Evolutionary conservation across 164 flowering plant species (phyloP), one percentile per base, ranked within the genome.

Genomic region (Brasenia schreberi): DNA sequence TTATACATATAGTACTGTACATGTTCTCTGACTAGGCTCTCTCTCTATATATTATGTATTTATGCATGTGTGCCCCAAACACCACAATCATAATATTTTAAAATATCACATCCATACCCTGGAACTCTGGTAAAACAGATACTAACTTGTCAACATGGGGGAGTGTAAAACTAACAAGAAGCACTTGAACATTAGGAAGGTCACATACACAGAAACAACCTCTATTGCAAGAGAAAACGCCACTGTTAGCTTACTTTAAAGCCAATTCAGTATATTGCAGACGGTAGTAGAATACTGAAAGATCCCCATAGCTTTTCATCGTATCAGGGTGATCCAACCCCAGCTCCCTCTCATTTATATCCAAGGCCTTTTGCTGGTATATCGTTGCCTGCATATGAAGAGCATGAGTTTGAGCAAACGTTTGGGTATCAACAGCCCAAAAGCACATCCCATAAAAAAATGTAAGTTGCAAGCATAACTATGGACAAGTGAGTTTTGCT

Each of bases 251-350:
- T 49, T 79, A 91, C 97, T 87, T 91, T 74, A 91, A 68, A 70
- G 97, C 93, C 80, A 91, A 68, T 74, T 91, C 96, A 72, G 85
- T 83, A 75, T 91, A 87, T 66, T 91, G 96, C 64, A 91, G 91
- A 17, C 96, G 93, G 71, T 91, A 91, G 74, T 88, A 91, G 49
- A 91, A 91, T n/a, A 91, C 97, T 7, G 97, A 88, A 73, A 91
- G 96, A 77, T 91, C 97, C 63, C 97, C 97, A 68, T 91, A 91
- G 81, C 97, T 87, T 78, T 91, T 91, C 91, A 88, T 87, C 44
- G 97, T 91, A 69, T 91, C 97, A 5, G 97, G 97, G 72, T 91
- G 97, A 74, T 91, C 97, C 59, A 89, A 87, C 61, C 97, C 97
- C 71, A 91, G 91, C 78, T 91, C 97, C 69, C 93, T 88, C 81